Conservation (phyloP, 2,329 filamentous ascomycete species). For the Parastagonospora nodorum region DNA sequence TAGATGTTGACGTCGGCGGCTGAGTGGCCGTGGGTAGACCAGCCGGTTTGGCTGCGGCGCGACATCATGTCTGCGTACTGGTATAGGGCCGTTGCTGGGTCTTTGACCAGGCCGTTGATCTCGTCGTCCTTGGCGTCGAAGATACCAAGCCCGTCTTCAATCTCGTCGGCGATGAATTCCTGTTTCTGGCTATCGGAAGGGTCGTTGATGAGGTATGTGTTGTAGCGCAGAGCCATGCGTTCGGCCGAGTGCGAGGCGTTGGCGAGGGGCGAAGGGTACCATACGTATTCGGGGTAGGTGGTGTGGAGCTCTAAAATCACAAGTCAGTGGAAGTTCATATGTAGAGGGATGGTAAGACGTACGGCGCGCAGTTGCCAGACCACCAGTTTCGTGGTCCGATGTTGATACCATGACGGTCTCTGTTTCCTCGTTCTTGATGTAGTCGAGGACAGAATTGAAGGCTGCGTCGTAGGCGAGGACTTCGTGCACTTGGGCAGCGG, state of each 20-base stretch:
- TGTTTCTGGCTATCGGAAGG: conserved; percentile 38
- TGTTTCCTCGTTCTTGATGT: conserved; percentile 73
- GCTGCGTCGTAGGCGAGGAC: conserved; percentile 93
- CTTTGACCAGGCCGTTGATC: conserved; percentile 66
- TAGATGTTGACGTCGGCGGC: conserved; percentile 98
- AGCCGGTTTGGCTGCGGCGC: conserved; percentile 84
- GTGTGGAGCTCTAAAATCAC: conserved; percentile 58
- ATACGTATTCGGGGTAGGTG: conserved; percentile 71
- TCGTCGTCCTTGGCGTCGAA: conserved; percentile 73
- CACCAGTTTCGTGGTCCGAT: conserved; percentile 95
- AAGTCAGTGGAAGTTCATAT: conserved; percentile 11
- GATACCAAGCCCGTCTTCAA: conserved; percentile 76
- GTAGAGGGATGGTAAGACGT: conserved; percentile 38
- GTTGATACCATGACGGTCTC: conserved; percentile 85
- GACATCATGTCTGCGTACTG: conserved; percentile 85
- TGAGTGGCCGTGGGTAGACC: conserved; percentile 87
- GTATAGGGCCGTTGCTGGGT: conserved; percentile 62
- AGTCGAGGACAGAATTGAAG: conserved; percentile 82
- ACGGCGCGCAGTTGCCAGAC: conserved; percentile 80
- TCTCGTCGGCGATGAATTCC: conserved; percentile 70
- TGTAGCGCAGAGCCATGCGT: conserved; percentile 68
- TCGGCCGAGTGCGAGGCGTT: conserved; percentile 79
- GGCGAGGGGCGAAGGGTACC: conserved; percentile 82
- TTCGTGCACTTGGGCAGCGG: conserved; percentile 69
- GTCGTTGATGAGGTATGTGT: conserved; percentile 59